phyloP scores from a whole-genome alignment of 495 filamentous ascomycete species.

The Pyronema omphalodes region DNA sequence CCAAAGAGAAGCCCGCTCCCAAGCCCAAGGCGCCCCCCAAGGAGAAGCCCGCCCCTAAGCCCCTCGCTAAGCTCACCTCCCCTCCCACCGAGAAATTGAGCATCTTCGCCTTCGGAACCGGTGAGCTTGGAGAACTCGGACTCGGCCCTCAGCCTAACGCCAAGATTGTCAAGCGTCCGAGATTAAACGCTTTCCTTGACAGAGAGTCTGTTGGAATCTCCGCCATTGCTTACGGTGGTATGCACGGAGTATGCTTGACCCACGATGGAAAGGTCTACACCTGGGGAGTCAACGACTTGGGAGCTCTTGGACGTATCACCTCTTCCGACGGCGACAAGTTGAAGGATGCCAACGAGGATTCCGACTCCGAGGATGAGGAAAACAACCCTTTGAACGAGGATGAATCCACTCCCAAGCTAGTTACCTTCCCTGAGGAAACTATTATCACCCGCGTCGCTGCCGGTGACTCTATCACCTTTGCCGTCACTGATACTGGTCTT shows the following conservation, averaged over 20 bases:
- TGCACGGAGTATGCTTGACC: constrained; percentile 48
- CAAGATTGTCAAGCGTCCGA: constrained; percentile 49
- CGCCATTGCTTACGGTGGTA: constrained; percentile 43
- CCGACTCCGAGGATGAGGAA: constrained; percentile 35
- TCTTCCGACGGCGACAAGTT: constrained; percentile 35
- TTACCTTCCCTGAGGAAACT: constrained; percentile 36
- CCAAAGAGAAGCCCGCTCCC: not conserved
- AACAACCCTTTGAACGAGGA: constrained; percentile 35
- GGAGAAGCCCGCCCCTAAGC: constrained; percentile 7
- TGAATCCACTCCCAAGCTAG: constrained; percentile 37
- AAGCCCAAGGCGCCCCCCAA: constrained; percentile 8
- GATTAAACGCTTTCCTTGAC: constrained; percentile 39
- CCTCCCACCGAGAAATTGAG: constrained; percentile 33
- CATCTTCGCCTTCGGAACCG: constrained; percentile 52
- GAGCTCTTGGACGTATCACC: constrained; percentile 46
- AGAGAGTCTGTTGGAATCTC: constrained; percentile 46
- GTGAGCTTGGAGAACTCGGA: constrained; percentile 48
- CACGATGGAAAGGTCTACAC: constrained; percentile 45
- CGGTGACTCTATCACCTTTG: constrained; percentile 44
- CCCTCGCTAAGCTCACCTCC: constrained; percentile 7
- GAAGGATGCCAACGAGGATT: constrained; percentile 26
- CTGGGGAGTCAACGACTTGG: constrained; percentile 56
- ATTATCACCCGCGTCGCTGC: constrained; percentile 41
- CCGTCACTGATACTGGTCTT: constrained; percentile 41
- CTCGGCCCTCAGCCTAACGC: constrained; percentile 41